Percentiles rank a stretch among this genome's conserved stretches.
These are phyloP conservation scores for Mortierella antarctica DNA, from an alignment of 192 early-diverging fungal genomes.

Conservation along the genomic window DNA sequence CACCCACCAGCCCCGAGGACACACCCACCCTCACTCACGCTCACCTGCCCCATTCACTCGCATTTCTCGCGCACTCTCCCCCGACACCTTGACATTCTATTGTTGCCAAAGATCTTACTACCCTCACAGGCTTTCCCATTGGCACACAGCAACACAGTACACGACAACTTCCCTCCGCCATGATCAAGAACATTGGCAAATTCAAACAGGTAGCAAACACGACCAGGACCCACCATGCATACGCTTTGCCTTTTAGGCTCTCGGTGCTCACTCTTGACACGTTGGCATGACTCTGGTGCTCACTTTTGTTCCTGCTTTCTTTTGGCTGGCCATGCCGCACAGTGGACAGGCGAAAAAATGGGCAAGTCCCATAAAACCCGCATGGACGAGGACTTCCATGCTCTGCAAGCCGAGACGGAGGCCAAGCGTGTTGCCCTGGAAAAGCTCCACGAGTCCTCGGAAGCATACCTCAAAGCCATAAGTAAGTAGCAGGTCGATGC, in stretches of 20 bases:
- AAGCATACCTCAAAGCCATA: conserved; percentile 51
- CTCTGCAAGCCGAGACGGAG: conserved; percentile 38
- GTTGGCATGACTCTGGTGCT: too few species aligned
- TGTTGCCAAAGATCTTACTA: background rate
- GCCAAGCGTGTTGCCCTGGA: conserved; percentile 51
- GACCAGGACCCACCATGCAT: too few species aligned
- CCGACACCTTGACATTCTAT: background rate
- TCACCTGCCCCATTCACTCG: background rate
- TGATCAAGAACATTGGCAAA: conserved; percentile 50
- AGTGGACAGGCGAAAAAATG: conserved; percentile 54
- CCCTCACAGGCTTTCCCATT: background rate
- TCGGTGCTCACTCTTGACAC: too few species aligned
- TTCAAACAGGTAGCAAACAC: conserved; percentile 24
- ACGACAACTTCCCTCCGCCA: background rate
- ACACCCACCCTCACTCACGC: background rate
- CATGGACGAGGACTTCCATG: conserved; percentile 52
- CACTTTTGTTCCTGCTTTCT: too few species aligned
- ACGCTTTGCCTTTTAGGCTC: too few species aligned
- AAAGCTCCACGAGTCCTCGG: conserved; percentile 36
- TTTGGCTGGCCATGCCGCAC: too few species aligned
- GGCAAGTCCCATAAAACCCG: conserved; percentile 41
- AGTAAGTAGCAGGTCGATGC: conserved; percentile 20
- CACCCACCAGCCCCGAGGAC: background rate
- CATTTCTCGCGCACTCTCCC: background rate
- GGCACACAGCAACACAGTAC: background rate